Percentiles rank a stretch among this genome's conserved stretches.
Evolutionary conservation across 805 yeast genomes (phyloP).

Genomic region (Metschnikowia santaceciliae): DNA sequence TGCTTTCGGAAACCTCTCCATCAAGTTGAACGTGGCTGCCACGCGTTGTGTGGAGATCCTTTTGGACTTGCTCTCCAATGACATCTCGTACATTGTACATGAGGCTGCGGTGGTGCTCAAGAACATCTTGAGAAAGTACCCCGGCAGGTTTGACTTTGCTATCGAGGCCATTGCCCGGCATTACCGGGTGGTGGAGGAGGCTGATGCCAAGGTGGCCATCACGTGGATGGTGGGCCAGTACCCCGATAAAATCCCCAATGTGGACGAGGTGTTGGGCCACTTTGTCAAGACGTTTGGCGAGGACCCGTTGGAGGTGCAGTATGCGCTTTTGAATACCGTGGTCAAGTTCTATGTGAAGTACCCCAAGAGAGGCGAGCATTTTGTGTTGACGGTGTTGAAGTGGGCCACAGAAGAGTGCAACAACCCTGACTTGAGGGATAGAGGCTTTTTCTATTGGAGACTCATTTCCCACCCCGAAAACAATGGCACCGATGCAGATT

Average conservation of each 20-base stretch:
- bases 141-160: constrained; percentile 45
- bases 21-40: constrained; percentile 63
- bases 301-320: constrained; percentile 72
- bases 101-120: constrained; percentile 75
- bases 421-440: constrained; percentile 82
- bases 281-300: constrained; percentile 48
- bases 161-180: constrained; percentile 27
- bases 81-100: constrained; percentile 70
- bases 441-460: constrained; percentile 86
- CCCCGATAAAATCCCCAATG: constrained; percentile 43
- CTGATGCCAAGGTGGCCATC: constrained; percentile 73
- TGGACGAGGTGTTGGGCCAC: constrained; percentile 37
- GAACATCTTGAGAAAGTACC: constrained; percentile 74
- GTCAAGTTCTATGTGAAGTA: constrained; percentile 61
- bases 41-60: constrained; percentile 61
- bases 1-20: constrained; percentile 86
- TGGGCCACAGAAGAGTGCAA: constrained; percentile 69
- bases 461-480: constrained; percentile 44
- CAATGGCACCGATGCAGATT: constrained; percentile 34
- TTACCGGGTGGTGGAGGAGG: constrained; percentile 54
- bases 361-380: constrained; percentile 51
- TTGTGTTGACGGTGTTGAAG: constrained; percentile 58
- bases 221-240: constrained; percentile 84
- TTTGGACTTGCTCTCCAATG: constrained; percentile 55
- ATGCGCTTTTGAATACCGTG: constrained; percentile 66